Base-by-base conservation (phyloP, 306 rosid genomes). In the Astragalus membranaceus region DNA sequence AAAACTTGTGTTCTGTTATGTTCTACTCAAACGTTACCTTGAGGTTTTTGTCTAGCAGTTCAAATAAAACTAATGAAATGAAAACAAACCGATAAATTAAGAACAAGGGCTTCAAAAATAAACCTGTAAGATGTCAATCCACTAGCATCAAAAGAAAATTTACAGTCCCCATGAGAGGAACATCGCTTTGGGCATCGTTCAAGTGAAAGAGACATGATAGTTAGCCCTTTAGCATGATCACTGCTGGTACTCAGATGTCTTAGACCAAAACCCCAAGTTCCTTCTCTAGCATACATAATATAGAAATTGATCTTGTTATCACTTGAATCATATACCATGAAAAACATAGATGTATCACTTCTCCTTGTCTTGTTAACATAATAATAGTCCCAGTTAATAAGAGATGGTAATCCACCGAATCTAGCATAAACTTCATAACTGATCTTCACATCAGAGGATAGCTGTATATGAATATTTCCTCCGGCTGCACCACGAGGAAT, bases 401-500 rank as follows among this genome's bases (percentile, higher is more conserved):
- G 85, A 59, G 97, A 87, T 17, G 99, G 99, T 41, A 85, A 82
- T 72, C 99, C 97, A 49, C 99, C 96, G 69, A 84, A 91, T 80
- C 92, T 81, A 69, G 91, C 87, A 73, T 95, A 95, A 58, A 91
- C 80, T 86, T 95, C 92, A 72, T 84, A 87, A 69, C 37, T 75
- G 74, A 88, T 71, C 74, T 78, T 79, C n/a, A 56, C 65, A 66
- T 88, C 83, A 42, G 96, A 83, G 12, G 87, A 67, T 49, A 95
- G 77, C 20, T 50, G 87, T 11, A 95, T 64, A 39, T 86, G 97
- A 67, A 95, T 75, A 82, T 86, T 89, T 78, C 92, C 86, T 66
- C 99, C 99, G 11, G 99, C 95, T 33, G 91, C 96, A 26, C 99
- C 99, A 41, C 41, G 87, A 41, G 97, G 99, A 80, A 95, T 76